phyloP scores from a whole-genome alignment of 129 eudicot species.

The Pittosporum tobira region DNA sequence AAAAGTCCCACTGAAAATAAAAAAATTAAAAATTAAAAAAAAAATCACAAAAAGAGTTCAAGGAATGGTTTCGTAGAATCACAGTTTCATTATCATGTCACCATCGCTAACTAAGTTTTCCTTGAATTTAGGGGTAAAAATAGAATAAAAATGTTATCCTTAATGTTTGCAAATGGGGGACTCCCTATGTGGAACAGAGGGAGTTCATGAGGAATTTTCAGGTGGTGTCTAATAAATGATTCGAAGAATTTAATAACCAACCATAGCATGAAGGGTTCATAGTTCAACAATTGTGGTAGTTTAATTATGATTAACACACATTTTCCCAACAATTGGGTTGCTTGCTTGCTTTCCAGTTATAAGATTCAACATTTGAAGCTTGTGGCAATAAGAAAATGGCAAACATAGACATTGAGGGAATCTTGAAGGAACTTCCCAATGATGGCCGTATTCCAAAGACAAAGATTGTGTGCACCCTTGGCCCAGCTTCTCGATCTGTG shows the following conservation, averaged over 20 bases:
- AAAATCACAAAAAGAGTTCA: no score
- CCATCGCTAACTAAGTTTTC: no score
- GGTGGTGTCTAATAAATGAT: background rate
- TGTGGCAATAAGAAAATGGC: background rate
- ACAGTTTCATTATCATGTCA: no score
- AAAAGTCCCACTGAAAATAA: no score
- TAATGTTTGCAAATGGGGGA: no score
- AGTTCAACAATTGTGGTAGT: background rate
- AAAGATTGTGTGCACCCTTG: conserved; percentile 12
- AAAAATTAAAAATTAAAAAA: no score
- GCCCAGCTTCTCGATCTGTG: conserved; percentile 11
- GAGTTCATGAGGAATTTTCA: no score
- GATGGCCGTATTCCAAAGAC: conserved; percentile 12
- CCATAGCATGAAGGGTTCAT: background rate
- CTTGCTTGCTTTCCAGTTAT: conserved; percentile 1
- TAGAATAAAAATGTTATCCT: no score
- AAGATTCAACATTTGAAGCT: background rate
- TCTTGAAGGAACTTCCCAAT: conserved; percentile 10
- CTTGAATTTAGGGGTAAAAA: no score
- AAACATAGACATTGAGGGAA: conserved; percentile 14
- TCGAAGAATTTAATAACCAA: background rate
- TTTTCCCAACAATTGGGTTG: background rate
- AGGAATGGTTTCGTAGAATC: no score
- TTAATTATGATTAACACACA: background rate
- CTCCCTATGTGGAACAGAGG: no score